These are phyloP conservation scores for Blastobotrys buckinghamii DNA, from an alignment of 1,139 yeast genomes.

Conservation along the genomic window DNA sequence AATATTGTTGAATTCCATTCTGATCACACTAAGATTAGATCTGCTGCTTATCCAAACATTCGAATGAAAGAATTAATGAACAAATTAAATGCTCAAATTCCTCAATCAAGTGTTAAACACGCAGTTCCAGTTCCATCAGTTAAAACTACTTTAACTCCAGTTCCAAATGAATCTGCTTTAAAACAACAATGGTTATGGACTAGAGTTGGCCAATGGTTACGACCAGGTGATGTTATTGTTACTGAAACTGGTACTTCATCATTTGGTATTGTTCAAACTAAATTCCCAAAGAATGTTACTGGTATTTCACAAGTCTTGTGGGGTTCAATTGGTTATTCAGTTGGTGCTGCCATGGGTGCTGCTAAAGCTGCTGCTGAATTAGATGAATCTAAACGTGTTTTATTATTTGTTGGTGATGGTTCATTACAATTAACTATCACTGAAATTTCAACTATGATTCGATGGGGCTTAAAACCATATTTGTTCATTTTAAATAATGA, in stretches of 20 bases:
- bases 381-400: constrained; percentile 63
- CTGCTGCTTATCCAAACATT: constrained; percentile 70
- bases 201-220: constrained; percentile 64
- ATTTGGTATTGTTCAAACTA: constrained; percentile 74
- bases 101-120: constrained; percentile 15
- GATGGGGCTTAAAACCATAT: constrained; percentile 76
- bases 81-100: constrained; percentile 34
- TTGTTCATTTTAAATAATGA: constrained; percentile 77
- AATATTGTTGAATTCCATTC: constrained; percentile 86
- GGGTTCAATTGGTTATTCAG: constrained; percentile 88
- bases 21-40: constrained; percentile 72
- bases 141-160: constrained; percentile 20
- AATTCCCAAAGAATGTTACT: constrained; percentile 64
- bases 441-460: constrained; percentile 77
- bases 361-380: constrained; percentile 76
- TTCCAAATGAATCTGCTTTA: constrained; percentile 38
- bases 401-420: constrained; percentile 85
- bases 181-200: constrained; percentile 83
- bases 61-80: constrained; percentile 68
- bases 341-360: constrained; percentile 82
- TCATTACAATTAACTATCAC: constrained; percentile 84
- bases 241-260: constrained; percentile 91
- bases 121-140: constrained; percentile 23
- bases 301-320: constrained; percentile 87
- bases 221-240: constrained; percentile 72